phyloP scores from a whole-genome alignment of 1,139 yeast genomes.

The Arxiozyma bovina region DNA sequence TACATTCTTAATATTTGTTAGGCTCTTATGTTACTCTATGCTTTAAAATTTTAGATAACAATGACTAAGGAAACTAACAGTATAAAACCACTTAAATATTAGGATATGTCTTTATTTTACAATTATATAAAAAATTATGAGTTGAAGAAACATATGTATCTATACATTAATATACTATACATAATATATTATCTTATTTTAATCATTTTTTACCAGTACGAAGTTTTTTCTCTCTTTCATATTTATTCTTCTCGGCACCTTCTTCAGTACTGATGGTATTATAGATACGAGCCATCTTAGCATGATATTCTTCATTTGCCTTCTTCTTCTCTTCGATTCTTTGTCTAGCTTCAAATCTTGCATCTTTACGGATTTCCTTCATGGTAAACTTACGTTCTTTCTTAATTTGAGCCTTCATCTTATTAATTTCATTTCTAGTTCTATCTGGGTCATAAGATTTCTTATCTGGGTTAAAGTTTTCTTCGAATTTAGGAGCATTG shows the following conservation, averaged over 20 bases:
- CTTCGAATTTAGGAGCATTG: conserved; percentile 86
- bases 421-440: conserved; percentile 71
- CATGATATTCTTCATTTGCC: conserved; percentile 71
- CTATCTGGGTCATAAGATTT: conserved; percentile 81
- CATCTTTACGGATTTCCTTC: conserved; percentile 85
- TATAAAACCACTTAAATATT: no score
- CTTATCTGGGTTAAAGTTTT: conserved; percentile 90
- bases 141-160: background rate
- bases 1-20: no score
- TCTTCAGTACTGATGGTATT: conserved; percentile 84
- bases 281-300: conserved; percentile 79
- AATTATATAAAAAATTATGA: background rate
- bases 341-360: conserved; percentile 79
- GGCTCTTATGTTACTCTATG: no score
- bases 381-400: conserved; percentile 83
- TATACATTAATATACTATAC: no score
- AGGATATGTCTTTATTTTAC: background rate
- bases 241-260: conserved; percentile 88
- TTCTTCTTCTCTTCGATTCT: conserved; percentile 69
- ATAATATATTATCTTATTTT: background rate
- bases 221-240: conserved; percentile 73
- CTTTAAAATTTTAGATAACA: no score
- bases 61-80: no score
- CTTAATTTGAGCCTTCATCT: conserved; percentile 77
- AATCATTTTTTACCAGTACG: conserved; percentile 40